These are phyloP conservation scores for Alternaria gansuensis DNA, from an alignment of 2,329 filamentous ascomycete species.

Conservation along the genomic window DNA sequence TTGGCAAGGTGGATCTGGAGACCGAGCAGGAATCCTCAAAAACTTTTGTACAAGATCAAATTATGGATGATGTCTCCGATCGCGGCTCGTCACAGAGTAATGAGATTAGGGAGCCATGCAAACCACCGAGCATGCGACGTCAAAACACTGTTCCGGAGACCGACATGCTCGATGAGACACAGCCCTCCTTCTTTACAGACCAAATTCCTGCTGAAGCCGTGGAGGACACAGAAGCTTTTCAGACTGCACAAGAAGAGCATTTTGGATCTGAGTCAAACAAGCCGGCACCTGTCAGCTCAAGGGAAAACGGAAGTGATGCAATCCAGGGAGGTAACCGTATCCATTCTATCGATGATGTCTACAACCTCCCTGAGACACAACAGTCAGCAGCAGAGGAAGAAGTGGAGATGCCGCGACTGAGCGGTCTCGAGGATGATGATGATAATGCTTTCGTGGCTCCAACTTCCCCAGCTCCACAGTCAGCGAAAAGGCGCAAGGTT, in stretches of 20 bases:
- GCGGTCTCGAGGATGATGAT: conserved; percentile 48
- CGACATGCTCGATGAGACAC: conserved; percentile 48
- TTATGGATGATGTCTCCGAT: conserved; percentile 4
- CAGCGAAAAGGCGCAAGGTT: conserved; percentile 46
- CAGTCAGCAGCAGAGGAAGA: conserved; percentile 43
- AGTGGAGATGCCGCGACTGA: conserved; percentile 45
- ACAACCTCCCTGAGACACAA: conserved; percentile 48
- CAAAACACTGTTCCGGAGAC: conserved; percentile 47
- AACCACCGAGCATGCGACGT: conserved; percentile 30
- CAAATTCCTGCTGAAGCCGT: neutral
- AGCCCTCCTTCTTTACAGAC: conserved; percentile 38
- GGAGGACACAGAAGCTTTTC: conserved; percentile 28
- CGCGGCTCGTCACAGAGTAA: neutral
- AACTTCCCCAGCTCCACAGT: conserved; percentile 36
- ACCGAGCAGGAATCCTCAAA: conserved; percentile 38
- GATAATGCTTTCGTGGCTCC: conserved; percentile 40
- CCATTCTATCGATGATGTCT: conserved; percentile 50
- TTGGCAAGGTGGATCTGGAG: conserved; percentile 17
- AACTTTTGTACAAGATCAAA: conserved; percentile 29
- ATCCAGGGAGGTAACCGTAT: conserved; percentile 23
- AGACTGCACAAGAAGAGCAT: conserved; percentile 54
- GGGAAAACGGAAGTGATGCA: conserved; percentile 28
- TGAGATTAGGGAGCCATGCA: neutral
- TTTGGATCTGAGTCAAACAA: conserved; percentile 36
- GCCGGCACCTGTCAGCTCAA: conserved; percentile 22